Percentiles rank a stretch among this genome's conserved stretches.
Evolutionary conservation across 1,284 basidiomycete species (phyloP).

Genomic region (Rhodotorula sp.): DNA sequence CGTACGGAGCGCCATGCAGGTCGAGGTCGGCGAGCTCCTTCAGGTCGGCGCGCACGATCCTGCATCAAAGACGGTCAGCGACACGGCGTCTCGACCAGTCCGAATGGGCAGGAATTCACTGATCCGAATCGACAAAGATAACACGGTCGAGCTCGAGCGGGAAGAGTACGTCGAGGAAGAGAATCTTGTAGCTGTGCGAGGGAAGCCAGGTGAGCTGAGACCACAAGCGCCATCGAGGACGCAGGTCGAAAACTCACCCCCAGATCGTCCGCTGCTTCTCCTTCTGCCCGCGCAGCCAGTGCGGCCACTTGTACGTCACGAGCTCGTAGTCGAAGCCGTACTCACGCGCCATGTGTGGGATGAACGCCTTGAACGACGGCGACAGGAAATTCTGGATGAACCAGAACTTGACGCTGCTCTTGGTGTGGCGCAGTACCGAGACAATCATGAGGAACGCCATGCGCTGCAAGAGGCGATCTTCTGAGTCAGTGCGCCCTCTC

Average conservation of each 20-base stretch:
- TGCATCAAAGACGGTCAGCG: constrained; percentile 53
- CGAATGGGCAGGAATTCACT: constrained; percentile 31
- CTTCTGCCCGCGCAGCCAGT: constrained; percentile 91
- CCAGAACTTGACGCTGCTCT: constrained; percentile 96
- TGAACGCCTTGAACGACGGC: constrained; percentile 77
- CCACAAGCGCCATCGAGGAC: background rate
- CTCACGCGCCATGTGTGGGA: constrained; percentile 51
- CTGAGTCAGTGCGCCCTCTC: constrained; percentile 4
- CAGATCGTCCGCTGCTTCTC: constrained; percentile 98
- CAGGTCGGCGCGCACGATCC: constrained; percentile 90
- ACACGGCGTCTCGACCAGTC: background rate
- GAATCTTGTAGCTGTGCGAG: constrained; percentile 74
- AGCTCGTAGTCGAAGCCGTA: constrained; percentile 96
- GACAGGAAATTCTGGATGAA: constrained; percentile 99
- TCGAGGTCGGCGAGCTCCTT: constrained; percentile 89
- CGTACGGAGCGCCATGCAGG: constrained; percentile 86
- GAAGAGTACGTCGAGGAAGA: constrained; percentile 97
- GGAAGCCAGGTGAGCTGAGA: background rate
- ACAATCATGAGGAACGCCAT: constrained; percentile 98
- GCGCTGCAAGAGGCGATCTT: constrained; percentile 58
- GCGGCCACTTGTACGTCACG: constrained; percentile 98
- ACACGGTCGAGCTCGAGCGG: constrained; percentile 95
- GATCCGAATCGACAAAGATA: constrained; percentile 90
- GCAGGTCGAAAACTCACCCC: constrained; percentile 57
- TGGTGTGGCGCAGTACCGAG: constrained; percentile 89